Conservation (phyloP, 2,329 filamentous ascomycete species). For the Fusarium udum region DNA sequence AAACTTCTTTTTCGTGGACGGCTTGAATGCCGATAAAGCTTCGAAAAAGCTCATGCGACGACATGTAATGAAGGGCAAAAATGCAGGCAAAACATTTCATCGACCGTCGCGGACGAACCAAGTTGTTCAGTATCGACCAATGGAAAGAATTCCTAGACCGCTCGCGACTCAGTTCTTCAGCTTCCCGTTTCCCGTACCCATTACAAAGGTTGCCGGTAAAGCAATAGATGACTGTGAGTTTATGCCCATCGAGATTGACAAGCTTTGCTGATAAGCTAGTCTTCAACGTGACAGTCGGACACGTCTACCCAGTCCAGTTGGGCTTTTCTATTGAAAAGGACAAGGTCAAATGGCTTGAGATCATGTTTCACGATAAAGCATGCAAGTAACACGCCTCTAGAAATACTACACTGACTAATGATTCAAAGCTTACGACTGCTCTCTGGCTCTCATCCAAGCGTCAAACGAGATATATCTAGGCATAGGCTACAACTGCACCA, state of each 20-base stretch:
- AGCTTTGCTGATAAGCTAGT: not conserved
- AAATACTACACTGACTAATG: fast-evolving
- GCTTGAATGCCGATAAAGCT: not conserved
- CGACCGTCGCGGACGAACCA: not conserved
- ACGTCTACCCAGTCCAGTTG: constrained; percentile 3
- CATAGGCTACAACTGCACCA: not conserved
- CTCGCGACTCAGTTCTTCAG: not conserved
- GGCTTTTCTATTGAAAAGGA: not conserved
- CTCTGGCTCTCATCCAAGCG: not conserved
- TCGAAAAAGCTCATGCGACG: constrained; percentile 13
- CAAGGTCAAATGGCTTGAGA: constrained; percentile 3
- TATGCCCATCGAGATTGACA: fast-evolving
- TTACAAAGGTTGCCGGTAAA: not conserved
- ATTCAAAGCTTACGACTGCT: not conserved
- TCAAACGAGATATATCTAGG: constrained; percentile 14
- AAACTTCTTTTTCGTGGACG: constrained; percentile 9
- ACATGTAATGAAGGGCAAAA: constrained; percentile 20
- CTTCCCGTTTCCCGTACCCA: constrained; percentile 1
- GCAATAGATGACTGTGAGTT: constrained; percentile 11
- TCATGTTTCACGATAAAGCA: not conserved
- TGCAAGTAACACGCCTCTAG: fast-evolving
- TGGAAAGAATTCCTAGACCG: constrained; percentile 2
- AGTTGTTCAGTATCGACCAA: not conserved
- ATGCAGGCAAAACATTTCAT: constrained; percentile 9
- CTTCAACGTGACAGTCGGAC: not conserved